These are phyloP conservation scores for Conticribra weissflogii DNA, from an alignment of 108 stramenopile genomes.

Conservation along the genomic window DNA sequence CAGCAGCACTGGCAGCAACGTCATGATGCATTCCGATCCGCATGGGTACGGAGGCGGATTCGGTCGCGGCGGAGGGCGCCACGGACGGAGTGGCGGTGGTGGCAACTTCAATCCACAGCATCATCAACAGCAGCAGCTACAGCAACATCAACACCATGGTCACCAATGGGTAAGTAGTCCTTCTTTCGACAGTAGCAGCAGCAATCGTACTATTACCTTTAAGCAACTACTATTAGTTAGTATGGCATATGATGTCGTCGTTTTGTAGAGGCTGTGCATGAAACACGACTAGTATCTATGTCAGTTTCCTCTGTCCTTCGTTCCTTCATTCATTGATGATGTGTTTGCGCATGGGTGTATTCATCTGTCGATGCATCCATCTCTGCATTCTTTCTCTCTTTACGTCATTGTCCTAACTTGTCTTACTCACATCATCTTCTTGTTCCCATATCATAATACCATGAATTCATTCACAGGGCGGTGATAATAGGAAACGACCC, in stretches of 20 bases:
- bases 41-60: not conserved
- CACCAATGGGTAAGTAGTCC: not conserved
- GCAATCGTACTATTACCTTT: no score
- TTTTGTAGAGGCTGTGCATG: no score
- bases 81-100: not conserved
- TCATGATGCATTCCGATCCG: no score
- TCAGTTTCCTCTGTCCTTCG: no score
- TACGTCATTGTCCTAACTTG: not conserved
- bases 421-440: not conserved
- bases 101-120: not conserved
- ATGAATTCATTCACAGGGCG: slow-evolving; percentile 20
- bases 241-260: no score
- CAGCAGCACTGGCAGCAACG: not conserved
- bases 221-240: no score
- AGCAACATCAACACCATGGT: not conserved
- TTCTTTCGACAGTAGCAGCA: not conserved
- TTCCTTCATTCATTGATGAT: no score
- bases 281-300: no score
- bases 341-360: no score
- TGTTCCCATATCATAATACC: slow-evolving; percentile 4
- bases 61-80: not conserved
- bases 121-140: no score
- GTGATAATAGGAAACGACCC: slow-evolving; percentile 50
- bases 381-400: no score
- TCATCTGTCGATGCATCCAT: no score